Evolutionary conservation across 495 filamentous ascomycete genomes (phyloP), one percentile per base, ranked within the genome.

Genomic region (Penicillium maclennaniae): DNA sequence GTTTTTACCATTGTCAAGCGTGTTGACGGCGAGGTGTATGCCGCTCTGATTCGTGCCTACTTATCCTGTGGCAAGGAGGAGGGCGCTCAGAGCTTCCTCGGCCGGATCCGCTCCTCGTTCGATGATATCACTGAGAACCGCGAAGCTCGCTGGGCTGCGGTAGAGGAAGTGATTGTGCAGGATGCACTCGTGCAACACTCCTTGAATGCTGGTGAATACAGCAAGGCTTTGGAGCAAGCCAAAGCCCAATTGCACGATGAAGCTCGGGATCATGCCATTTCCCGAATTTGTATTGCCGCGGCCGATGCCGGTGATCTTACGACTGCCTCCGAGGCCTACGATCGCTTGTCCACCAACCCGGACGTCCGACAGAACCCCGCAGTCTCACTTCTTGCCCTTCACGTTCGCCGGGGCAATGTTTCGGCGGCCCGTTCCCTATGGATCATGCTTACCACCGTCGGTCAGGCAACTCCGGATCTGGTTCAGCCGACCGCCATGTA

Each of bases 401-500:
- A 91, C 56, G 75, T 95, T 49, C 91, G 92, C 41, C 74, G 79
- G 46, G 89, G 86, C 44, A 85, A 95, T 67, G 78, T 96, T 51
- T 77, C 84, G 20, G 80, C 79, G 47, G 91, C 91, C 53, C 77
- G 86, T 50, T 70, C 82, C 49, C 87, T 89, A 69, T 96, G 91
- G 88, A 75, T 80, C 43, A 74, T 87, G 53, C 70, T 97, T 28
- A 83, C 72, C 54, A 78, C 70, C 21, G 77, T 83, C 31, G 79
- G 81, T 68, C 69, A 76, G 51, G 78, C 82, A 39, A 78, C 82
- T 36, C 61, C 80, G 54, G 74, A 84, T 27, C 87, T 95, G 73
- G 82, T 96, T 47, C 90, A 95, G 72, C 86, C 89, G 26, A 86
- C 89, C 10, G 79, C 87, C 43, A 91, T 93, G 88, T 95, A 91